These are phyloP conservation scores for Ophidiomyces ophidiicola DNA, from an alignment of 2,329 filamentous ascomycete species.

Conservation along the genomic window DNA sequence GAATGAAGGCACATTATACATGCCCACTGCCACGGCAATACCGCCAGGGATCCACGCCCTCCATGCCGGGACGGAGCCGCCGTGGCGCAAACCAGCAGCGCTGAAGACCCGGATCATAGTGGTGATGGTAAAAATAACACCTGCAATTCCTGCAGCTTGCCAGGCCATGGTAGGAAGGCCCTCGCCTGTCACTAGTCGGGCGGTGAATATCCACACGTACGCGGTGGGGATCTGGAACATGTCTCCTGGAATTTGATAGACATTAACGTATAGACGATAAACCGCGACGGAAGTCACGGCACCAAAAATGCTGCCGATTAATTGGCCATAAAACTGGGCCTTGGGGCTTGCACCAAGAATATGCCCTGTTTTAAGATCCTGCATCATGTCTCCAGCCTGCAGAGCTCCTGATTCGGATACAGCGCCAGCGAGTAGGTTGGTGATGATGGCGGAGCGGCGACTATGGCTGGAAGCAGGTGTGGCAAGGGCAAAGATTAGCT, in stretches of 20 bases:
- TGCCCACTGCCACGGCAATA: slow-evolving; percentile 91
- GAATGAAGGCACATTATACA: slow-evolving; percentile 96
- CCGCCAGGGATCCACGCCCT: slow-evolving; percentile 72
- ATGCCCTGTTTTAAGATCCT: slow-evolving; percentile 94
- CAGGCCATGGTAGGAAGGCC: slow-evolving; percentile 74
- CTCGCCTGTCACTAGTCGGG: slow-evolving; percentile 78
- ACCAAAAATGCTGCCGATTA: slow-evolving; percentile 77
- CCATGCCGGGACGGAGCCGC: slow-evolving; percentile 41
- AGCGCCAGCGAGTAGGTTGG: slow-evolving; percentile 88
- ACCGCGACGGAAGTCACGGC: slow-evolving; percentile 76
- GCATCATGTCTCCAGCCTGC: slow-evolving; percentile 91
- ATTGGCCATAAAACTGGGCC: slow-evolving; percentile 92
- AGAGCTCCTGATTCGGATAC: slow-evolving; percentile 75
- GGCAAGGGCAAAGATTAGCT: slow-evolving; percentile 85
- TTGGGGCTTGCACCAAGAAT: slow-evolving; percentile 81
- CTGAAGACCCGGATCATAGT: slow-evolving; percentile 55
- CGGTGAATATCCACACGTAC: slow-evolving; percentile 96
- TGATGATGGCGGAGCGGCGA: slow-evolving; percentile 68
- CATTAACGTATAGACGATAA: slow-evolving; percentile 79
- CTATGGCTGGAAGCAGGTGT: slow-evolving; percentile 70
- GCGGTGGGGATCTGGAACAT: slow-evolving; percentile 89
- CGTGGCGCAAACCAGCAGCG: slow-evolving; percentile 23
- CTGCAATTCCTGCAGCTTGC: slow-evolving; percentile 67
- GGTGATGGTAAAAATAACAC: slow-evolving; percentile 56
- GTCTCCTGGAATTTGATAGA: slow-evolving; percentile 78